Evolutionary conservation across 2,329 filamentous ascomycete genomes (phyloP), one percentile per base, ranked within the genome.

Genomic region (Cercospora janseana): DNA sequence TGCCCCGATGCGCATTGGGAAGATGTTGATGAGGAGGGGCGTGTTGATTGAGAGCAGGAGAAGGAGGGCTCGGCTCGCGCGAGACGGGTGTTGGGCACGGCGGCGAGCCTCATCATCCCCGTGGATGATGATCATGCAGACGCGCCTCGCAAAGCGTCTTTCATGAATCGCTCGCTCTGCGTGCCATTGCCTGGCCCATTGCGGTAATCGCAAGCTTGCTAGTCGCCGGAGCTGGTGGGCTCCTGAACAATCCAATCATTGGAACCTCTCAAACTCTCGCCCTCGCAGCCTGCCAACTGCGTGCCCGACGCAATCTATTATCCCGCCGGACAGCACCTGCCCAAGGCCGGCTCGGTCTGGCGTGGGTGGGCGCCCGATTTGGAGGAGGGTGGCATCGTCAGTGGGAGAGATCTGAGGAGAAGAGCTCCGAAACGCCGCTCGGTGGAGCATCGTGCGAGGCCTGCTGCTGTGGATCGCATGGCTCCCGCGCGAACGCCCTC

Each of bases 131-230:
- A 16, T 38, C 34, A n/a, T 7, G n/a, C 34, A 18, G 13, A 38
- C 34, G 9, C 34, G 16, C 24, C 34, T 37, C n/a, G 44, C 31
- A 35, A 23, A 18, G 18, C 45, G 6, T 15, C 18, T 49, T 31
- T 20, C 38, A 43, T 47, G 40, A 43, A 38, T 38, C 34, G 34
- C 34, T 20, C 34, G 18, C n/a, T 21, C 15, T 18, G 15, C 8
- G 34, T n/a, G n/a, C n/a, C n/a, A n/a, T 26, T 43, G 40, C 40
- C 37, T 35, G 18, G 29, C 50, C 50, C 16, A 21, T 54, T 54
- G 20, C 20, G 51, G 56, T 42, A 59, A 55, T 38, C 51, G 55
- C 52, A 58, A 34, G 43, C 41, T 51, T 51, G 46, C 48, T 49
- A 21, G 44, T 23, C 46, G 32, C 34, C 21, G 27, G 35, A 35